Percentiles rank a stretch among this genome's conserved stretches.
These are phyloP conservation scores for Dioscorea alata DNA, from an alignment of 106 monocot species.

Conservation along the genomic window DNA sequence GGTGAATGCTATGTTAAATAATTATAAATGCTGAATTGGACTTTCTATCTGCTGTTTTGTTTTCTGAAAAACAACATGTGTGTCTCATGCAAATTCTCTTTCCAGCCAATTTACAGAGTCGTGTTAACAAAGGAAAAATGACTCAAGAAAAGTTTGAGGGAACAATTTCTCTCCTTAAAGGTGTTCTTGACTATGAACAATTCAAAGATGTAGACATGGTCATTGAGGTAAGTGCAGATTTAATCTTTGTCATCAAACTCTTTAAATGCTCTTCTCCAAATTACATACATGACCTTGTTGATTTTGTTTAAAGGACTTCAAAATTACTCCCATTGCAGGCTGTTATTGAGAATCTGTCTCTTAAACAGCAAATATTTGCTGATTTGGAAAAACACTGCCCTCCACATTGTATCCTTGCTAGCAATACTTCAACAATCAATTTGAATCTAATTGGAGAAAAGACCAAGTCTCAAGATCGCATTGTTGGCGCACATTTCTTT, in stretches of 20 bases:
- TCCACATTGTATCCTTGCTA: constrained; percentile 83
- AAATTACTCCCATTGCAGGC: constrained; percentile 44
- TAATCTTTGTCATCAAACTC: background rate
- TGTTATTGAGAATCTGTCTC: constrained; percentile 75
- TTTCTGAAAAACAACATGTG: too few relatives aligned
- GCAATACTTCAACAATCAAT: constrained; percentile 93
- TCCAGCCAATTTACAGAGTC: constrained; percentile 84
- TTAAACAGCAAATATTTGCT: constrained; percentile 94
- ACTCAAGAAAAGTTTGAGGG: constrained; percentile 68
- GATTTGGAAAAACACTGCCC: constrained; percentile 85
- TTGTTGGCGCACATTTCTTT: constrained; percentile 95
- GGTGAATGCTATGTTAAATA: constrained; percentile 29
- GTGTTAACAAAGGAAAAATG: constrained; percentile 88
- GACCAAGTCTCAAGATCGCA: constrained; percentile 74
- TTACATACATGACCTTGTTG: too few relatives aligned
- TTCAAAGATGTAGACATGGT: constrained; percentile 89
- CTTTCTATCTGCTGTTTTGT: background rate
- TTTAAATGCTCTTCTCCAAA: background rate
- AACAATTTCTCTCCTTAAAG: constrained; percentile 59
- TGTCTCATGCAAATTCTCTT: background rate
- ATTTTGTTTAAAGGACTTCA: constrained; percentile 3
- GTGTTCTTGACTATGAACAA: constrained; percentile 72
- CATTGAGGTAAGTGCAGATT: constrained; percentile 64
- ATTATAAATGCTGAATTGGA: background rate
- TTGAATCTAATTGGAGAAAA: constrained; percentile 80